Base-by-base conservation (phyloP, 441 rosid species). In the Populus trichocarpa region DNA sequence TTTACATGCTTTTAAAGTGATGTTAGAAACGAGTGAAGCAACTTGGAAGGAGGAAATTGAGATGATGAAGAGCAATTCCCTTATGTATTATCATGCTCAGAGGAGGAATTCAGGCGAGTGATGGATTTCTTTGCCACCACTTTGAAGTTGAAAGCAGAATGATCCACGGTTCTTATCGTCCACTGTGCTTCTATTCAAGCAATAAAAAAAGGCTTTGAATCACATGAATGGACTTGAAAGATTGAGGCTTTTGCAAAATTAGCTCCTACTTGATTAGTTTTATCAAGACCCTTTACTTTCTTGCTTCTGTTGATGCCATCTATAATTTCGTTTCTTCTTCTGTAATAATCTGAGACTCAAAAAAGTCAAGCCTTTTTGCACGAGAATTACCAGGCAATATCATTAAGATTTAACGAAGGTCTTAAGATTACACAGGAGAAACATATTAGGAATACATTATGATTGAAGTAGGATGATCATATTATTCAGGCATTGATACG, bases 401-500 rank as follows among this genome's bases (percentile, higher is more conserved):
- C 57, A 46, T 46, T 46, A 5, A 46, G 57, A 46, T 13, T 46
- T 14, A 46, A 46, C 20, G 14, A 46, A 46, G 57, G 20, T 46
- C 67, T 25, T 20, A 63, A 8, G 2, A 63, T 75, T 42, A 53
- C 46, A 76, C 67, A 7, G 23, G 22, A 16, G 28, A 40, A 2
- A 22, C 33, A 61, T 38, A 3, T 5, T 40, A 38, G 18, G 18
- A 3, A 20, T 20, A 63, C 32, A 36, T 7, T 53, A 72, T 74
- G 20, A 35, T n/a, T 7, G 65, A 38, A 35, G 14, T 12, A 10
- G 13, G 16, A 69, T 16, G 10, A 0, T 9, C 9, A 46, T 69
- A 46, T 46, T 46, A 46, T 72, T 75, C 79, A 73, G 22, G 32
- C 59, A 46, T 61, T 33, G 67, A 78, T 32, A 14, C 25, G 65